Conservation (phyloP, 1,139 yeast species). For the Blastobotrys serpentis region DNA sequence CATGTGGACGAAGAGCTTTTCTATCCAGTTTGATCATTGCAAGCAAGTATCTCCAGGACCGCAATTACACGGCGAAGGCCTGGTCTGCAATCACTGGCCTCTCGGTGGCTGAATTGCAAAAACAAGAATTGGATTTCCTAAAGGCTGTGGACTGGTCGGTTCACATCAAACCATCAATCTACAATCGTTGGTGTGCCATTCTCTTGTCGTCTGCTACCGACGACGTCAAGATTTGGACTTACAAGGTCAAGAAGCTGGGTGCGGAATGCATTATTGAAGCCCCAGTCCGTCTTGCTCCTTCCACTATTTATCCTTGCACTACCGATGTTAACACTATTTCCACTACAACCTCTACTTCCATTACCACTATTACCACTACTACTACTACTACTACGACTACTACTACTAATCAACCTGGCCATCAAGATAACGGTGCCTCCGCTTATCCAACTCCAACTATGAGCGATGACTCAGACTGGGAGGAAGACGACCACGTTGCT, state of each 20-base stretch:
- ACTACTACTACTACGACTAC: too few relatives aligned
- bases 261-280: conserved; percentile 15
- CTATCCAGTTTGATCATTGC: conserved; percentile 67
- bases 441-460: conserved; percentile 12
- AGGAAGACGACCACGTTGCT: neutral
- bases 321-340: conserved; percentile 7
- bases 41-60: conserved; percentile 71
- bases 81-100: conserved; percentile 78
- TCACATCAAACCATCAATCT: conserved; percentile 50
- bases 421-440: conserved; percentile 4
- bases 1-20: conserved; percentile 65
- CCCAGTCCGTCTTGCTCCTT: neutral
- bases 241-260: conserved; percentile 13
- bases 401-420: too few relatives aligned
- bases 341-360: conserved; percentile 5
- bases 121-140: conserved; percentile 57
- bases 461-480: conserved; percentile 12
- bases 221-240: conserved; percentile 64
- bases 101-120: conserved; percentile 47
- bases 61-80: conserved; percentile 64
- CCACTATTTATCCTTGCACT: conserved; percentile 6
- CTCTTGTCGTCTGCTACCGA: conserved; percentile 44
- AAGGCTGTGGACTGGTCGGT: conserved; percentile 55
- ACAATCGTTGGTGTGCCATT: conserved; percentile 52
- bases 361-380: neutral